phyloP scores from a whole-genome alignment of 73 alveolate genomes.

The Paramecium pentaurelia region DNA sequence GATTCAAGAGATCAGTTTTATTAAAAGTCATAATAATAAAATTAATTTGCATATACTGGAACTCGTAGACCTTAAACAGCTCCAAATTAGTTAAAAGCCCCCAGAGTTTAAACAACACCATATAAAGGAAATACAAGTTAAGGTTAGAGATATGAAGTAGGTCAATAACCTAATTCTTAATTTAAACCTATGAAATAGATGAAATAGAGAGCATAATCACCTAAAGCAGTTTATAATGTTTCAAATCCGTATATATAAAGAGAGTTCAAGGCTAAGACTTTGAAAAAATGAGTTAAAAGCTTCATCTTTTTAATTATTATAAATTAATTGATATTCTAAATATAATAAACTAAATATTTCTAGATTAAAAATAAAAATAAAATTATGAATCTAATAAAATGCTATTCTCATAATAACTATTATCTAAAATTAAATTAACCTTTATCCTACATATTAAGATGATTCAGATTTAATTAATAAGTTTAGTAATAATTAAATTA shows the following conservation, averaged over 20 bases:
- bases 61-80: not conserved
- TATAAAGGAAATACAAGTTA: not conserved
- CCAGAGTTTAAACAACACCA: not conserved
- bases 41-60: not conserved
- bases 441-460: no score
- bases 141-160: not conserved
- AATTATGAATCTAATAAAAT: not conserved
- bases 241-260: not conserved
- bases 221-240: not conserved
- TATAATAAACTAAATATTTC: not conserved
- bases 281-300: not conserved
- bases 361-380: not conserved
- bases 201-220: constrained; percentile 8
- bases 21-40: not conserved
- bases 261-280: not conserved
- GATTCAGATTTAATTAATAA: not conserved
- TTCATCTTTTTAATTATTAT: not conserved
- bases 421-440: no score
- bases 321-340: not conserved
- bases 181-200: not conserved
- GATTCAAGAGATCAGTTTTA: constrained; percentile 2
- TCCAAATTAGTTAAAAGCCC: constrained; percentile 15
- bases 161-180: not conserved
- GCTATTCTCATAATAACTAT: not conserved
- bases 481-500: not conserved